A percentile compares a stretch with the other conserved stretches of the same genome.
Conservation (phyloP, 208 protist genomes). For the Acanthamoeba culbertsoni region DNA sequence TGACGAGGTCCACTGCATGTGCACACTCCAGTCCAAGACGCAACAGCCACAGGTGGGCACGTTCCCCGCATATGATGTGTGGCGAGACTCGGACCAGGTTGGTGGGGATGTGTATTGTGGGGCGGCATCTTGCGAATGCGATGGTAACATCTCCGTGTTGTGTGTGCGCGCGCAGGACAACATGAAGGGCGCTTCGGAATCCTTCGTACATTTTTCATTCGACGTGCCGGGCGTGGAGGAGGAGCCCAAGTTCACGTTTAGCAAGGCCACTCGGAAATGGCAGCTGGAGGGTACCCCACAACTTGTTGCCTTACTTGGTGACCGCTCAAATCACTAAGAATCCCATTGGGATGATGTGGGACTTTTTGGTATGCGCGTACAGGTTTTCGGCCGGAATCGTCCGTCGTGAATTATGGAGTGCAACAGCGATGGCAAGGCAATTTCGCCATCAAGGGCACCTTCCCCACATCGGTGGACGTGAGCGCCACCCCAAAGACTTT, state of each 20-base stretch:
- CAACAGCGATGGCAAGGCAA: background rate
- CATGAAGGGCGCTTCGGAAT: background rate
- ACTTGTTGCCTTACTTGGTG: background rate
- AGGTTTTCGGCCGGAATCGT: background rate
- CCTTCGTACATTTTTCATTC: background rate
- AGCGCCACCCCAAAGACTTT: background rate
- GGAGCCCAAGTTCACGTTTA: background rate
- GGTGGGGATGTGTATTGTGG: too few species aligned
- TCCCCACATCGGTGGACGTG: background rate
- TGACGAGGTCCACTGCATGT: background rate
- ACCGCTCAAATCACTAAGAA: too few species aligned
- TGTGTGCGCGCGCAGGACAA: background rate
- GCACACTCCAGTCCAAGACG: background rate
- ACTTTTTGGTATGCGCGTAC: background rate
- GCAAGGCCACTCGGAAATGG: background rate
- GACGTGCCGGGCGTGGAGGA: background rate
- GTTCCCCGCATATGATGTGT: background rate
- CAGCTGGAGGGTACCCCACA: background rate
- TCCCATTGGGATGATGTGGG: too few species aligned
- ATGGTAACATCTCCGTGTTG: too few species aligned
- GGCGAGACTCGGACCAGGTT: background rate
- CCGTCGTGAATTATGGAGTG: background rate
- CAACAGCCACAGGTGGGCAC: background rate
- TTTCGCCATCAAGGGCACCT: background rate
- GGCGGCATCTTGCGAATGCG: too few species aligned